Conservation (phyloP, 78 protist species). For the Polysphondylium violaceum region DNA sequence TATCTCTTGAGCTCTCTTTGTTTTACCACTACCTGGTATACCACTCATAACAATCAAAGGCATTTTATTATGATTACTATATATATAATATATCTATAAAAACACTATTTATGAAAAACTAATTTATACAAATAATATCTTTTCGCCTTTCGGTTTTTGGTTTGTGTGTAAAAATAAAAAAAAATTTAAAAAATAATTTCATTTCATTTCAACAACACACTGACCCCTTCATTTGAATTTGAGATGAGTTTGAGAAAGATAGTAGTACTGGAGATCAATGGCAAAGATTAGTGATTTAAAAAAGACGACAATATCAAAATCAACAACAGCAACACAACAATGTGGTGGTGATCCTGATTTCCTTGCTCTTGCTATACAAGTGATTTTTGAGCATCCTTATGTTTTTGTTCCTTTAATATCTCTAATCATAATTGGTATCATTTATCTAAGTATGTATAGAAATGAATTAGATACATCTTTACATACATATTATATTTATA, state of each 20-base stretch:
- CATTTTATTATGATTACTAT: constrained; percentile 3
- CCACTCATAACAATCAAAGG: constrained; percentile 70
- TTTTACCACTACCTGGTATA: constrained; percentile 70
- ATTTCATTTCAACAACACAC: too few species aligned
- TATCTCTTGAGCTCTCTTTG: constrained; percentile 56
- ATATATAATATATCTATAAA: background rate
- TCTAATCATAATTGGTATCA: background rate
- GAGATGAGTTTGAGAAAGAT: too few species aligned
- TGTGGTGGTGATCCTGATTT: background rate
- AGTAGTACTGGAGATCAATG: background rate
- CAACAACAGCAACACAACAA: background rate
- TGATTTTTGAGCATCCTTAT: constrained; percentile 9
- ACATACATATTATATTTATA: background rate
- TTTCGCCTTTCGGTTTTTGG: background rate
- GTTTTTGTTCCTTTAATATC: constrained; percentile 18
- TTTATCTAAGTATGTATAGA: constrained; percentile 11
- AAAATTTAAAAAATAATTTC: background rate
- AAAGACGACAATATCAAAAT: background rate
- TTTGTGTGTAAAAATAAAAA: background rate
- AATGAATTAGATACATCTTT: background rate
- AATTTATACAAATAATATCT: background rate
- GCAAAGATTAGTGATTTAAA: background rate
- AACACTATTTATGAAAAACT: too few species aligned
- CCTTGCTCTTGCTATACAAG: background rate
- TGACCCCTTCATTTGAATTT: too few species aligned